Conservation (phyloP, 768 basidiomycete genomes). For the Hemileccinum rubropunctum region DNA sequence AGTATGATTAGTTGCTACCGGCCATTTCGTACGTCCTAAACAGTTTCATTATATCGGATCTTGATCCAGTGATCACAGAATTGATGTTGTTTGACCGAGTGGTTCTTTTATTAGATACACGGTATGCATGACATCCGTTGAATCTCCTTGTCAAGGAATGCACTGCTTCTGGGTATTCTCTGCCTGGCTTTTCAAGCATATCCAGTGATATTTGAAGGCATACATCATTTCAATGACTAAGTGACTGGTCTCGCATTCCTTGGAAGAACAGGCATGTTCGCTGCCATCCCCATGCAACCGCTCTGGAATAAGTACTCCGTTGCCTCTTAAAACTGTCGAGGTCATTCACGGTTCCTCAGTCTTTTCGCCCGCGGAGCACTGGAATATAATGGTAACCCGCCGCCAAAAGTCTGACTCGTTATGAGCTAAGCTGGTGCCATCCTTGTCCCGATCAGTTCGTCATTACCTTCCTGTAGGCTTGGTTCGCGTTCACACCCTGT, state of each 20-base stretch:
- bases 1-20: slow-evolving; percentile 56
- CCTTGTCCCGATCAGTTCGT: slow-evolving; percentile 56
- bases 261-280: too few species aligned
- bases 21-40: slow-evolving; percentile 61
- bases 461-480: background rate
- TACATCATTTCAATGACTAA: too few species aligned
- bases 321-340: too few species aligned
- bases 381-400: slow-evolving; percentile 45
- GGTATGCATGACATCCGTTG: slow-evolving; percentile 40
- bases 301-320: slow-evolving; percentile 40
- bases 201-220: too few species aligned
- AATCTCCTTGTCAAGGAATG: slow-evolving; percentile 29
- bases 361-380: slow-evolving; percentile 36
- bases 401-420: slow-evolving; percentile 63
- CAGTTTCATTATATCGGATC: too few species aligned
- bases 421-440: slow-evolving; percentile 68
- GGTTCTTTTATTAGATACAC: slow-evolving; percentile 68
- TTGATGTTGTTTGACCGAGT: slow-evolving; percentile 68
- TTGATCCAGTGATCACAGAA: slow-evolving; percentile 37
- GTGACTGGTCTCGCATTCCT: too few species aligned
- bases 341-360: too few species aligned
- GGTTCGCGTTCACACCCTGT: too few species aligned
- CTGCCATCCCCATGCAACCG: slow-evolving; percentile 37
- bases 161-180: slow-evolving; percentile 41
- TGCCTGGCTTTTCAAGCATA: too few species aligned